Evolutionary conservation across 2,329 filamentous ascomycete genomes (phyloP), one percentile per base, ranked within the genome.

Genomic region (Calonectria montana): DNA sequence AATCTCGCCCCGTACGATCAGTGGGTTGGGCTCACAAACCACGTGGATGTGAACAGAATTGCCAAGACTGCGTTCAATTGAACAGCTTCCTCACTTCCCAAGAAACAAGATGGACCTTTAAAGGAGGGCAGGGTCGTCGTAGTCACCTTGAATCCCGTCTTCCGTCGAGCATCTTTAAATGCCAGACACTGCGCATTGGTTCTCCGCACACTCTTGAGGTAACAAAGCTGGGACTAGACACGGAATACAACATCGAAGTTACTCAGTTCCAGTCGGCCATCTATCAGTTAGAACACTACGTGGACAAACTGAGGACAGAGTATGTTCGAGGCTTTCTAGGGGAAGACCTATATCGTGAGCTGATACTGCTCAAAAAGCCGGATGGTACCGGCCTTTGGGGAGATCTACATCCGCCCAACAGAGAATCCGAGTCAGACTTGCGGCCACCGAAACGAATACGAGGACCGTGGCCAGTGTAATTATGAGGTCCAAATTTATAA

Each of bases 31-130:
- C 70, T 65, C 50, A 73, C 53, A 21, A 37, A 65, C 35, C 41
- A 27, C 6, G 13, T 8, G 23, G 23, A 5, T 73, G 72, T 29
- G 12, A 5, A 10, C 15, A n/a, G 13, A 6, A 39, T 16, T 75
- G 69, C 21, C n/a, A 48, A 9, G 23, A 64, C 9, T 74, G 59
- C 9, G 45, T 6, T 31, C 15, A 18, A 8, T n/a, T 73, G 6
- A 64, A 74, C 29, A 4, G 5, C 18, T 75, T 73, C 16, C 48
- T 74, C 7, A 29, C 35, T 16, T 61, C 55, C 4, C 55, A 61
- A n/a, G 55, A 61, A 27, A 16, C 6, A 2, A n/a, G 27, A n/a
- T 61, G 55, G 55, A 1, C 2, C 12, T 61, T 61, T 23, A 41
- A 25, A 39, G 55, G 13, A 16, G 37, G 35, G 5, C 55, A 61